Percentiles rank a stretch among this genome's conserved stretches.
Evolutionary conservation across 2,329 filamentous ascomycete species (phyloP).

Genomic region (Exophiala xenobiotica): DNA sequence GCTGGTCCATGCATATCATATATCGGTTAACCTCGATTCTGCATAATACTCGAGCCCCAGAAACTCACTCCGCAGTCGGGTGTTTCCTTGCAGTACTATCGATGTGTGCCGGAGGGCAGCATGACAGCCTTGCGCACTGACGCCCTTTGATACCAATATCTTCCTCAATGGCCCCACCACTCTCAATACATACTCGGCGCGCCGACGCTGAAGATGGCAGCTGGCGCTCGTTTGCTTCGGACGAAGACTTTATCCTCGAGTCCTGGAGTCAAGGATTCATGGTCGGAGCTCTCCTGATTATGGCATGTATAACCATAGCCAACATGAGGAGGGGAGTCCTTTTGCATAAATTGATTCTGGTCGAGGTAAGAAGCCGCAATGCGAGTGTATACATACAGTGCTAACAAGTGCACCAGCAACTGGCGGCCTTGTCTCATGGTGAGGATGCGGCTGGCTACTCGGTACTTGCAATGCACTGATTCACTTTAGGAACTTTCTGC

Average conservation of each 20-base stretch:
- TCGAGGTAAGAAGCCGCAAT: slow-evolving; percentile 37
- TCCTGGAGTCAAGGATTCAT: slow-evolving; percentile 45
- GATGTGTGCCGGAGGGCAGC: neutral
- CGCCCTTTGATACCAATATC: slow-evolving; percentile 1
- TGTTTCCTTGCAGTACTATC: too few species aligned
- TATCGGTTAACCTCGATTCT: too few species aligned
- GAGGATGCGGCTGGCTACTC: neutral
- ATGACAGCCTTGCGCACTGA: slow-evolving; percentile 4
- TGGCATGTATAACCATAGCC: slow-evolving; percentile 44
- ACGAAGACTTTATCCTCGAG: slow-evolving; percentile 36
- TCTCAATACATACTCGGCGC: slow-evolving; percentile 9
- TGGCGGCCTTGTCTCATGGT: slow-evolving; percentile 25
- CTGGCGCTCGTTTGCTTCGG: slow-evolving; percentile 26
- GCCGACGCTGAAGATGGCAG: slow-evolving; percentile 19
- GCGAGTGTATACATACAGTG: neutral
- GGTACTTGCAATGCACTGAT: neutral
- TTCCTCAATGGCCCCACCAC: slow-evolving; percentile 13
- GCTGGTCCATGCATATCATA: too few species aligned
- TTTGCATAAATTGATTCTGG: slow-evolving; percentile 45
- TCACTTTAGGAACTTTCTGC: slow-evolving; percentile 35
- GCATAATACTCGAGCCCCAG: too few species aligned
- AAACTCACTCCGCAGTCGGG: too few species aligned
- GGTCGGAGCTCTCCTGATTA: slow-evolving; percentile 45
- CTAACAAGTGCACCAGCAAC: slow-evolving; percentile 21
- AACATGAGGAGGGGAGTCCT: slow-evolving; percentile 44